Conservation (phyloP, 768 basidiomycete species). For the Heimioporus sp. region DNA sequence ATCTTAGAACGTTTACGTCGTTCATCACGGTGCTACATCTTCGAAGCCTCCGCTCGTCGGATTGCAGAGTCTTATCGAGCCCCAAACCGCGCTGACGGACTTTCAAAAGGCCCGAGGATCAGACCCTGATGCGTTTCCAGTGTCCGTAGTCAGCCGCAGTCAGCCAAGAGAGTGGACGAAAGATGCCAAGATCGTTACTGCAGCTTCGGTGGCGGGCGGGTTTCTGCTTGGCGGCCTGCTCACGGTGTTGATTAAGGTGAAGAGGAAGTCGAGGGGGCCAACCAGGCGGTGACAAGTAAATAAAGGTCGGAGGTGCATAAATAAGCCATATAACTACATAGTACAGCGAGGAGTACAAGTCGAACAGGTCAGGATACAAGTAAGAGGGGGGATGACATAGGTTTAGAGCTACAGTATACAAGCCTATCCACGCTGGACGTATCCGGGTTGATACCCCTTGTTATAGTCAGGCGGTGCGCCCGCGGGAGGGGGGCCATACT, state of each 20-base stretch:
- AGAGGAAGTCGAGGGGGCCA: constrained; percentile 5
- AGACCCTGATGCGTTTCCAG: constrained; percentile 33
- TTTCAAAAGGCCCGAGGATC: constrained; percentile 43
- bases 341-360: background rate
- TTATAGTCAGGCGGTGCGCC: constrained; percentile 6
- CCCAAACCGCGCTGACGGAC: constrained; percentile 31
- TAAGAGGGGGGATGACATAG: background rate
- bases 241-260: constrained; percentile 13
- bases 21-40: constrained; percentile 43
- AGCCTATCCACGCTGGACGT: constrained; percentile 17
- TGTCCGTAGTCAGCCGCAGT: constrained; percentile 2
- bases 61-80: constrained; percentile 44
- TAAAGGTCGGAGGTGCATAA: background rate
- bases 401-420: background rate
- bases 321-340: background rate
- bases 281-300: constrained; percentile 5
- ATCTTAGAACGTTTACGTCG: constrained; percentile 51
- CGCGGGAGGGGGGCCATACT: constrained; percentile 7
- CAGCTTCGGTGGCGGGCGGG: constrained; percentile 32
- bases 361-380: background rate
- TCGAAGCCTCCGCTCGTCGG: constrained; percentile 43
- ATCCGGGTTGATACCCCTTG: constrained; percentile 31
- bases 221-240: constrained; percentile 35
- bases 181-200: constrained; percentile 17
- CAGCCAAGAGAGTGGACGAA: constrained; percentile 12